Percentiles rank a stretch among this genome's conserved stretches.
Evolutionary conservation across 129 eudicot genomes (phyloP).

Genomic region (Artemisia tridentata): DNA sequence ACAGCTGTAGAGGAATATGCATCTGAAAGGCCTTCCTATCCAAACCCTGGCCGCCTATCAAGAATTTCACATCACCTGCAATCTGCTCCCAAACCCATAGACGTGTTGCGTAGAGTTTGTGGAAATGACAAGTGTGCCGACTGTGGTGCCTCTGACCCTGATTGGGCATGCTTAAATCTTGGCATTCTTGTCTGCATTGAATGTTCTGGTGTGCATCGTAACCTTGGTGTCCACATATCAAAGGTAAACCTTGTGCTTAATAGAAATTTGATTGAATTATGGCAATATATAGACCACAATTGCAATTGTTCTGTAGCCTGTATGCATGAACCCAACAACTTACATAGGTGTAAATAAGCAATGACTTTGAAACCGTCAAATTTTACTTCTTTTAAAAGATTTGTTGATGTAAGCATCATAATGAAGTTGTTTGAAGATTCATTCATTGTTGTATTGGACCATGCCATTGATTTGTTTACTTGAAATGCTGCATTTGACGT

Average conservation of each 20-base stretch:
- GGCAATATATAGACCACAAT: neutral
- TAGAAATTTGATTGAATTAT: too few relatives aligned
- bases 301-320: neutral
- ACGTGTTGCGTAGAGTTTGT: constrained; percentile 56
- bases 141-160: constrained; percentile 92
- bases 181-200: constrained; percentile 93
- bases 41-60: constrained; percentile 61
- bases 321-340: neutral
- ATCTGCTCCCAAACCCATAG: constrained; percentile 63
- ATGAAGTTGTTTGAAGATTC: neutral
- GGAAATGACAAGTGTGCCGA: constrained; percentile 94
- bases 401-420: too few relatives aligned
- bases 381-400: too few relatives aligned
- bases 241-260: constrained; percentile 46
- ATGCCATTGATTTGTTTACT: too few relatives aligned
- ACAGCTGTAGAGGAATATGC: constrained; percentile 62
- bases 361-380: too few relatives aligned
- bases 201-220: constrained; percentile 96
- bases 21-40: constrained; percentile 56
- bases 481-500: too few relatives aligned
- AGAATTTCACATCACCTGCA: constrained; percentile 78
- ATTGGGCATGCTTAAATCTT: constrained; percentile 95
- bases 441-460: too few relatives aligned
- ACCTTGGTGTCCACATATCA: constrained; percentile 95
- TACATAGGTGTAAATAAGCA: neutral